Evolutionary conservation across 2,329 filamentous ascomycete genomes (phyloP), one percentile per base, ranked within the genome.

Genomic region (Purpureocillium lavendulum): DNA sequence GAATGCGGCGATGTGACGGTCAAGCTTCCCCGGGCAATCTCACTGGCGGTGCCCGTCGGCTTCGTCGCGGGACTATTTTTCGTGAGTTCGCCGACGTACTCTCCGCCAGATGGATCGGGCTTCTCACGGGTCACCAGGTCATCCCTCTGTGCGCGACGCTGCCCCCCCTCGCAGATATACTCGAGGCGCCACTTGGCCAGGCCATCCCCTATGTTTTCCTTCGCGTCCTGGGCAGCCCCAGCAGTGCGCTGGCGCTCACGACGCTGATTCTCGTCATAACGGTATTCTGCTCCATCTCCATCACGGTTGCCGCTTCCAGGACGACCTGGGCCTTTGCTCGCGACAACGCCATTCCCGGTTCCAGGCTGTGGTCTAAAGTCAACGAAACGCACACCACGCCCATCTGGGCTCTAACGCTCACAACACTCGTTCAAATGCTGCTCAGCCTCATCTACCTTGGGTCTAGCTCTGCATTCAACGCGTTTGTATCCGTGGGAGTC

Each of bases 321-420:
- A 74, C 69, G 48, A 75, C 70, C 7, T 80, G 73, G 71, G 75
- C 74, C 1, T 78, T 80, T 47, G 70, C 75, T 29, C 69, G 75
- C 44, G 74, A 79, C 49, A 68, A 69, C 31, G 73, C 72, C 33
- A 71, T 78, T 34, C 75, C 75, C 3, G 59, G 72, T 7, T 69
- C 67, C 5, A 47, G 54, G 4, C 40, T 64, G n/a, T 77, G 71
- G 69, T 67, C 67, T 38, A 57, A 58, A n/a, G 64, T 77, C 42
- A 71, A 76, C 54, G 49, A 57, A 24, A 67, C 65, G 36, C 64
- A 74, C 17, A 71, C 72, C 36, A 66, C 74, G 1, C 74, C 75
- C 0, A 60, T 78, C 43, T 74, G 69, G 54, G 73, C 73, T 16
- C 70, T 78, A 55, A 69, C 68, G 49, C 62, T 77, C 32, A 77